A percentile compares a stretch with the other conserved stretches of the same genome.
Conservation (phyloP, 176 grass and related monocot species). For the Puccinellia tenuiflora region DNA sequence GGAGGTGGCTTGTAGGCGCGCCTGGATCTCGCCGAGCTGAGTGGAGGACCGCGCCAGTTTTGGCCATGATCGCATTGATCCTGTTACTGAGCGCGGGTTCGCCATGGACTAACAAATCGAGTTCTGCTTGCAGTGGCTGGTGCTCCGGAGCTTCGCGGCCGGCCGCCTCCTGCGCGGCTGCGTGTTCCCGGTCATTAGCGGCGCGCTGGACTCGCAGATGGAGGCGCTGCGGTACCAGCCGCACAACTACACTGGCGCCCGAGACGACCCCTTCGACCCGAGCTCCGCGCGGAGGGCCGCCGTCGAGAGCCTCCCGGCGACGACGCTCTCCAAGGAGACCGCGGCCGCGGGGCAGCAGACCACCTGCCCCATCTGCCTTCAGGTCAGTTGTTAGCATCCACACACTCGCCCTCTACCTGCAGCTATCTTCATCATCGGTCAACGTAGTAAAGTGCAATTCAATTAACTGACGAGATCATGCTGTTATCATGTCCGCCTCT, state of each 20-base stretch:
- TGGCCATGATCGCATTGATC: too few relatives aligned
- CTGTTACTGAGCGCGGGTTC: too few relatives aligned
- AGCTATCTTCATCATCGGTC: neutral
- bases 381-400: neutral
- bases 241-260: neutral
- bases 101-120: too few relatives aligned
- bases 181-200: constrained; percentile 51
- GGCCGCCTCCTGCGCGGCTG: constrained; percentile 62
- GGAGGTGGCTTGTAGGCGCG: too few relatives aligned
- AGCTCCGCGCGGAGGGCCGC: constrained; percentile 34
- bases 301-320: constrained; percentile 49
- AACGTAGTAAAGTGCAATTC: neutral
- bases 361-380: constrained; percentile 64
- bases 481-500: too few relatives aligned
- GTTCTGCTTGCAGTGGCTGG: constrained; percentile 29
- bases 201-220: constrained; percentile 3
- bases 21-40: too few relatives aligned
- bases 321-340: constrained; percentile 19
- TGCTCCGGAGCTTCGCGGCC: constrained; percentile 56
- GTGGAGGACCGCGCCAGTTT: too few relatives aligned
- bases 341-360: neutral
- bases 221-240: neutral
- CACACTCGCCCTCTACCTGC: neutral
- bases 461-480: neutral
- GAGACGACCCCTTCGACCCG: constrained; percentile 53